Percentiles rank a stretch among this genome's conserved stretches.
phyloP scores from a whole-genome alignment of 129 eudicot species.

The Arctium minus region DNA sequence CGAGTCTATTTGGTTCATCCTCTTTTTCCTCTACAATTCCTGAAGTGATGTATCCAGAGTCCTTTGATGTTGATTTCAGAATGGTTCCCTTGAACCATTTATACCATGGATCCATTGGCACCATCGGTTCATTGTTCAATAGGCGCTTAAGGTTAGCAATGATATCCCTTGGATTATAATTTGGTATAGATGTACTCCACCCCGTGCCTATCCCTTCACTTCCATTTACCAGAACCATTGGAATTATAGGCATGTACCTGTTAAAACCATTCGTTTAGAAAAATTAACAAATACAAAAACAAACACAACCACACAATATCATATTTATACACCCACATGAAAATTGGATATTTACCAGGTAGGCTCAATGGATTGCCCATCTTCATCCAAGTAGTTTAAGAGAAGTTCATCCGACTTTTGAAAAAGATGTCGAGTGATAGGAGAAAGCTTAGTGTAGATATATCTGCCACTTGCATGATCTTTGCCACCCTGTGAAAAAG shows the following conservation, averaged over 20 bases:
- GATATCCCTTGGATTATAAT: constrained; percentile 79
- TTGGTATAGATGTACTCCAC: constrained; percentile 88
- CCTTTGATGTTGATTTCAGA: constrained; percentile 60
- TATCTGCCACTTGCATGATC: constrained; percentile 97
- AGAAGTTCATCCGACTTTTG: constrained; percentile 82
- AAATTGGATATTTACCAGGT: constrained; percentile 46
- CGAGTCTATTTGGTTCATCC: constrained; percentile 38
- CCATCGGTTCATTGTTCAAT: constrained; percentile 60
- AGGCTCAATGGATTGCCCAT: constrained; percentile 85
- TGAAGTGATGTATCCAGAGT: constrained; percentile 57
- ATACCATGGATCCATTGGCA: constrained; percentile 97
- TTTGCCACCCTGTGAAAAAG: constrained; percentile 72
- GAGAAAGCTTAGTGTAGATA: constrained; percentile 57
- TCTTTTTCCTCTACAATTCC: constrained; percentile 68
- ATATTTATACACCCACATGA: not conserved
- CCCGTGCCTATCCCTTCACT: constrained; percentile 99
- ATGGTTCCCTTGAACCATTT: constrained; percentile 76
- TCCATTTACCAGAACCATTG: constrained; percentile 85
- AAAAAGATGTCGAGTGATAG: constrained; percentile 64
- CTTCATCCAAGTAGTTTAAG: constrained; percentile 76
- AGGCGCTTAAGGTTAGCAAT: constrained; percentile 66
- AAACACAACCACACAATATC: not conserved
- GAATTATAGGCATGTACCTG: constrained; percentile 87
- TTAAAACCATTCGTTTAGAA: not conserved
- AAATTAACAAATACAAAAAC: not conserved